Base-by-base conservation (phyloP, 139 green algal genomes). In the Tetradesmus obliquus region DNA sequence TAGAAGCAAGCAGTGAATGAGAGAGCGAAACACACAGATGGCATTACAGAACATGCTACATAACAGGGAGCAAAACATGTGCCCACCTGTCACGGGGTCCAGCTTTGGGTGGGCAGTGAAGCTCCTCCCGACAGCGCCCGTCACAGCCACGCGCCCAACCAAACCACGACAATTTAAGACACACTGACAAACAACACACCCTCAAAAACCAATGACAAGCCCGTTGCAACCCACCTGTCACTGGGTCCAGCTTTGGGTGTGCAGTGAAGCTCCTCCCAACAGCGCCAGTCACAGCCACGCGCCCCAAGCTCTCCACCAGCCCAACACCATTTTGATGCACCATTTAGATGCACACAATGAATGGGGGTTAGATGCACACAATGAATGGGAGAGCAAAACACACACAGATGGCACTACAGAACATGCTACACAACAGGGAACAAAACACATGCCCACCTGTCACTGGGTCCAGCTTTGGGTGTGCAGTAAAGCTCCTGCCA, bases 241-340 rank as follows among this genome's bases (percentile, higher is more conserved):
- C 32, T 45, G 32, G 32, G 90, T 97, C 96, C 20, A 96, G 53
- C 93, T 99, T 99, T 79, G 97, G 97, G 88, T 99, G 97, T 0
- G 97, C 97, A 0, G 97, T 99, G 94, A 98, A 97, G n/a, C 92
- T 66, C 19, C 94, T 94, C 2, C 93, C 96, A 81, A 98, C 79
- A 54, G 82, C 10, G 45, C 53, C 55, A 54, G 51, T 88, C 22
- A 95, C 69, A 57, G 71, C 62, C 82, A 87, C 15, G 2, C 82
- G 20, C 55, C 83, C 55, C 2, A 88, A n/a, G 1, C 55, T 17
- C 20, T 79, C 55, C 0, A 79, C 12, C 83, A 88, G 83, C 55
- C 55, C 83, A 88, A n/a, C 20, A 55, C 32, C 32, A 45, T 45
- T 45, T 45, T 0, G 32, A 45, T 45, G 32, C 32, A 45, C 32